phyloP scores from a whole-genome alignment of 495 filamentous ascomycete species.

The Penicillium cosmopolitanum region DNA sequence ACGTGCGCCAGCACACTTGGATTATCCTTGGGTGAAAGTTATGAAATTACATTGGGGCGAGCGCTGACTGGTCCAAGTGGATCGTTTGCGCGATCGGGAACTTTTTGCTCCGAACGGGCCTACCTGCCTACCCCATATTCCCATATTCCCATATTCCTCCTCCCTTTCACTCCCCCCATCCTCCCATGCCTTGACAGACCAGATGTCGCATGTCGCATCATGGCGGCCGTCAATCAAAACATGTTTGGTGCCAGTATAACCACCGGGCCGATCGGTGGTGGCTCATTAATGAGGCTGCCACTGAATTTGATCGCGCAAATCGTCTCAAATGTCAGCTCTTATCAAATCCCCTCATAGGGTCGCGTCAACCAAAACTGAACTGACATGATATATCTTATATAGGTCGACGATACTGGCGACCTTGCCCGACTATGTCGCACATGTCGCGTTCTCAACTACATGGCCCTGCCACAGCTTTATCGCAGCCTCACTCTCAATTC shows the following conservation, averaged over 20 bases:
- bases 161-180: background rate
- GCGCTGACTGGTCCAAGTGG: slow-evolving; percentile 18
- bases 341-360: slow-evolving; percentile 7
- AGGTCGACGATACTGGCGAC: slow-evolving; percentile 60
- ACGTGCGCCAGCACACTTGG: background rate
- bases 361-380: slow-evolving; percentile 11
- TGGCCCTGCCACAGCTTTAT: slow-evolving; percentile 66
- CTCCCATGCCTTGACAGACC: background rate
- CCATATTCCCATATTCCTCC: slow-evolving; percentile 17
- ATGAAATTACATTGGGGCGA: background rate
- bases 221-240: slow-evolving; percentile 51
- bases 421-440: slow-evolving; percentile 62
- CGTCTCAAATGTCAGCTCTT: slow-evolving; percentile 51
- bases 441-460: slow-evolving; percentile 67
- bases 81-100: slow-evolving; percentile 24
- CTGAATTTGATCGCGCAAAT: slow-evolving; percentile 62
- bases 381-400: background rate
- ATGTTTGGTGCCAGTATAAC: slow-evolving; percentile 51
- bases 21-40: background rate
- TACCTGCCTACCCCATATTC: slow-evolving; percentile 8
- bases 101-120: slow-evolving; percentile 23
- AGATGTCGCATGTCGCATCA: slow-evolving; percentile 40
- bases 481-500: slow-evolving; percentile 58
- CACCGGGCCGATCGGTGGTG: slow-evolving; percentile 33
- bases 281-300: slow-evolving; percentile 52